phyloP scores from a whole-genome alignment of 164 flowering plant species.

The Dillenia turbinata region DNA sequence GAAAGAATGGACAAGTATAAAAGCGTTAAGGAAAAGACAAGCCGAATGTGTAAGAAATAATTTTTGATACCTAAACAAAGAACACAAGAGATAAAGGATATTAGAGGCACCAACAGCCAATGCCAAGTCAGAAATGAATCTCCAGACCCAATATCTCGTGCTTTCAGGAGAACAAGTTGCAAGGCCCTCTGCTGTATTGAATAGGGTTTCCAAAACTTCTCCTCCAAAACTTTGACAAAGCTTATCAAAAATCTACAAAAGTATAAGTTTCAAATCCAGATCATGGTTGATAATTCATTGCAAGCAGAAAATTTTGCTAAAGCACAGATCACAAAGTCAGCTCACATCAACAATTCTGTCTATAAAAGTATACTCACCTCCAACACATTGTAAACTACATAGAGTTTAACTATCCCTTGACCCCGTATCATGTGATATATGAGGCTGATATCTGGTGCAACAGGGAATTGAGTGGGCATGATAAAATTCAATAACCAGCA shows the following conservation, averaged over 20 bases:
- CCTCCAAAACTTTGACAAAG: constrained; percentile 88
- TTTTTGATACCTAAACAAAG: not conserved
- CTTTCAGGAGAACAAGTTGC: constrained; percentile 67
- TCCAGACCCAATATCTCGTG: constrained; percentile 51
- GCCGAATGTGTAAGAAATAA: not conserved
- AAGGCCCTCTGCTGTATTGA: constrained; percentile 79
- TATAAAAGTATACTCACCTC: constrained; percentile 51
- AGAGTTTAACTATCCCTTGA: constrained; percentile 92
- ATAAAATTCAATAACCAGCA: not conserved
- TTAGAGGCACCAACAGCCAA: constrained; percentile 74
- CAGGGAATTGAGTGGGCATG: not conserved
- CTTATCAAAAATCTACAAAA: constrained; percentile 87
- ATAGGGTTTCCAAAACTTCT: constrained; percentile 82
- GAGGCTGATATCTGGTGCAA: constrained; percentile 81
- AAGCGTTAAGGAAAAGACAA: constrained; percentile 52
- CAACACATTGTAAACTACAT: constrained; percentile 95
- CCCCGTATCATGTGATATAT: constrained; percentile 99
- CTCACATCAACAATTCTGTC: not conserved
- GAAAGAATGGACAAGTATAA: constrained; percentile 82
- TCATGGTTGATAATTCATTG: not conserved
- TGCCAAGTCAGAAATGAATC: constrained; percentile 66
- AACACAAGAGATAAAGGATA: constrained; percentile 51
- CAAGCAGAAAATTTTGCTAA: not conserved
- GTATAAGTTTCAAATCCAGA: constrained; percentile 1
- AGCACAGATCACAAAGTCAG: not conserved